Evolutionary conservation across 192 early-diverging fungal species (phyloP), one percentile per base, ranked within the genome.

Genomic region (Cladochytrium replicatum): DNA sequence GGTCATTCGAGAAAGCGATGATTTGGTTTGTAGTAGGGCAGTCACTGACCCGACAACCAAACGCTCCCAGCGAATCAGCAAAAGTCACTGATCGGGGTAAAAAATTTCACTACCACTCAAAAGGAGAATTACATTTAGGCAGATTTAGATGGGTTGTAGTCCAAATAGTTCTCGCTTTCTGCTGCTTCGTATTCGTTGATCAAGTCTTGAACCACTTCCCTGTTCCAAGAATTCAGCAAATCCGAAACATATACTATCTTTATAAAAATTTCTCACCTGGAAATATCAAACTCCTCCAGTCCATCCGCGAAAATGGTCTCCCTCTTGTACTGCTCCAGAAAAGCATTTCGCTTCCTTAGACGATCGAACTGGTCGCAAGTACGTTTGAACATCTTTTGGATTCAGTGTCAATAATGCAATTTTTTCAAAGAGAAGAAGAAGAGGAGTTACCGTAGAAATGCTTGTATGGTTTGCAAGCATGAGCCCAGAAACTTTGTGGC

Each of bases 401-500:
- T 37, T 13, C 41, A 42, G 30, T 7, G 45, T 48, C 1, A 59
- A 47, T 6, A 6, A 46, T 45, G 55, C n/a, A 25, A 60, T 15
- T 25, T 37, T 25, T 45, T 39, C 17, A 43, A 63, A 22, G 9
- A 28, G 7, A 30, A 6, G 41, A 1, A 25, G 27, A 29, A 27
- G 5, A 15, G 29, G 15, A 53, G 68, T 68, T 64, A 84, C 85
- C 22, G 80, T 79, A 1, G 80, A 75, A 52, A 94, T 92, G 57
- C 88, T 86, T 1, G 96, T 99, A 52, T 99, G 88, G 65, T 99
- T 99, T 8, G 96, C 96, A 45, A 99, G 68, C 96, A 99, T 99
- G 39, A 99, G 70, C 2, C 96, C 96, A 34, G 86, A 91, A 25
- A 99, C 96, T 2, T 89, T 80, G 59, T 99, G 93, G 29, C 85